Conservation (phyloP, 2,329 filamentous ascomycete species). For the Colletotrichum higginsianum region DNA sequence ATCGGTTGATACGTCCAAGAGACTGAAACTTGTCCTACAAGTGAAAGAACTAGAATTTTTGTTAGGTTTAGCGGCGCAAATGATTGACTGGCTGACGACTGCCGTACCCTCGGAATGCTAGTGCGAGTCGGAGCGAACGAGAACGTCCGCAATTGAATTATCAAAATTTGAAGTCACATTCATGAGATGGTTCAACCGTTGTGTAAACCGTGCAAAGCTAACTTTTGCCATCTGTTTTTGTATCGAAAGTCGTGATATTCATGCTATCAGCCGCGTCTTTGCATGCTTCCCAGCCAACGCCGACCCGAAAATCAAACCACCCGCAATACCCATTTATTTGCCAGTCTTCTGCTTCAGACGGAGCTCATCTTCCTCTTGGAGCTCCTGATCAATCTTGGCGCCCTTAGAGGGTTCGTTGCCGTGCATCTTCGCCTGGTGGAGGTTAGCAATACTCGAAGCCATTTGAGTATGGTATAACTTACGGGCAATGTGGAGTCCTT, state of each 20-base stretch:
- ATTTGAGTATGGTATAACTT: slow-evolving; percentile 46
- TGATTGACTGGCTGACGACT: no score
- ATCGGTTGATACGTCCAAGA: no score
- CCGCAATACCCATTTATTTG: slow-evolving; percentile 49
- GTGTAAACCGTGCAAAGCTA: no score
- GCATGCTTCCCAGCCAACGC: slow-evolving; percentile 17
- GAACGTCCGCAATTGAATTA: no score
- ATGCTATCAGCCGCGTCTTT: slow-evolving; percentile 8
- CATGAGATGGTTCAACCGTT: fast-evolving
- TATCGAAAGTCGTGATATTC: not conserved
- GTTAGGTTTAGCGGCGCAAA: no score
- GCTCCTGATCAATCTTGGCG: slow-evolving; percentile 79
- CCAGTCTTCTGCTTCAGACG: slow-evolving; percentile 73
- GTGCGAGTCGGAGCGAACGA: no score
- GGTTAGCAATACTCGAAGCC: slow-evolving; percentile 48
- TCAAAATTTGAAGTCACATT: no score
- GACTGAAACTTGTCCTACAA: no score
- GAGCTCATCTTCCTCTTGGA: slow-evolving; percentile 78
- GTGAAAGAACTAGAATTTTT: no score
- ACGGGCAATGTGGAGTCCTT: slow-evolving; percentile 74
- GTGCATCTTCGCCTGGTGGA: slow-evolving; percentile 70
- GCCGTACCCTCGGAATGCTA: no score
- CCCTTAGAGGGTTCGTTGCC: slow-evolving; percentile 82
- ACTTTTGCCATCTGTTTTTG: fast-evolving
- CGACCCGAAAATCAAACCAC: not conserved